Evolutionary conservation across 139 green algal species (phyloP), one percentile per base, ranked within the genome.

Genomic region (Coelastrella sp.): DNA sequence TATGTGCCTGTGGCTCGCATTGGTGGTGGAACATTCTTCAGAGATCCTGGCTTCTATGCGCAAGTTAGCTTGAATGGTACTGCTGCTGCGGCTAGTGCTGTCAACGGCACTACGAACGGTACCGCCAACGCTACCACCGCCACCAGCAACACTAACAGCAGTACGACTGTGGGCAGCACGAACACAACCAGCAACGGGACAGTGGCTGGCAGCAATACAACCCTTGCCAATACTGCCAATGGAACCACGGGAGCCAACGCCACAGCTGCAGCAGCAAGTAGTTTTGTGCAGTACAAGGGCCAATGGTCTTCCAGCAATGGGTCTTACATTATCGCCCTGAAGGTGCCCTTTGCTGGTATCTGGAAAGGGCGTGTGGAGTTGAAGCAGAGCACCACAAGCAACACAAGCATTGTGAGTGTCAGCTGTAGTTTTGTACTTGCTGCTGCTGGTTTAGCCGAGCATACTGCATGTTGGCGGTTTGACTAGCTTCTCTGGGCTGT

Each of bases 261-360:
- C 57, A 58, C 13, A 5, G 20, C 78, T 16, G 20, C 77, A n/a
- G 57, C 79, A 64, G 22, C 7, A 76, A 20, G 11, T 56, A 71
- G 20, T n/a, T n/a, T 5, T 20, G 7, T 90, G 73, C 16, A n/a
- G 4, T 90, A 79, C 20, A 20, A 6, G 0, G 75, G 86, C 3
- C 59, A 66, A 5, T 90, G 86, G 86, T 90, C 86, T 32, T 83
- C 58, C 20, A 79, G 7, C 57, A 84, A 84, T 57, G 75, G 75
- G 5, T 77, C 60, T 3, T 90, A 83, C 61, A 23, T 84, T 19
- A 23, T 90, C 16, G 74, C 75, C 2, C 77, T 90, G 2, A 76
- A 84, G 60, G 58, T 90, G 0, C 58, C 86, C 5, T 54, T 3
- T n/a, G 23, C 59, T 71, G 83, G 61, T 3, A 73, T 19, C 4